Evolutionary conservation across 2,329 filamentous ascomycete species (phyloP), one percentile per base, ranked within the genome.

Genomic region (Colletotrichum sp.): DNA sequence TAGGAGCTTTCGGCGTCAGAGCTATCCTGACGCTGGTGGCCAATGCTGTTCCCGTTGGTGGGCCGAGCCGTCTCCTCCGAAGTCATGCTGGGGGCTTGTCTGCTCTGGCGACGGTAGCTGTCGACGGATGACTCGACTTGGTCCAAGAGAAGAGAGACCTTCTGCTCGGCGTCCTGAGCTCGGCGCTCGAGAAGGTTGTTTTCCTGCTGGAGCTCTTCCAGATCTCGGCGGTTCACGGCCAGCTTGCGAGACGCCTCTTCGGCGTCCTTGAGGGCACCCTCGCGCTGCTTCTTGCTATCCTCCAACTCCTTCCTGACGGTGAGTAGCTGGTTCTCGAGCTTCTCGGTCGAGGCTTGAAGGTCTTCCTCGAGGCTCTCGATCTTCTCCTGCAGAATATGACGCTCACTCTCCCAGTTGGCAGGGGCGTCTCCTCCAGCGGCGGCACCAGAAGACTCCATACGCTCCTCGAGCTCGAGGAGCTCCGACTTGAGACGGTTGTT

Each of bases 121-220:
- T 97, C 96, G 18, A 99, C 97, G 6, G 95, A 98, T 54, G 92
- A 92, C 83, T 98, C 96, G 47, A 99, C 96, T 81, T 98, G 96
- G 82, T 98, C 95, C 15, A 99, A 91, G 64, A 99, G 91, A 79
- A 98, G 90, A 36, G 94, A 95, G 27, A 99, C 97, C 80, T 98
- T 98, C 77, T 94, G 92, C 85, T 99, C 97, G 2, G 97, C 97
- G 82, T 98, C 96, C 66, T 91, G 88, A 8, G 96, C 96, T 57
- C 96, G 94, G 78, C 92, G 91, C 82, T 98, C 96, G 5, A 99
- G 90, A 43, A 93, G 86, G 0, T 86, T 84, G 79, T 98, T 98
- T 83, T 98, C 96, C 68, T 92, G 89, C 79, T 95, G 95, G 38
- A 98, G 88, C 77, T 95, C 90, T 75, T 97, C 94, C 31, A 98